Evolutionary conservation across 306 rosid genomes (phyloP).

Genomic region (Spatholobus suberectus): DNA sequence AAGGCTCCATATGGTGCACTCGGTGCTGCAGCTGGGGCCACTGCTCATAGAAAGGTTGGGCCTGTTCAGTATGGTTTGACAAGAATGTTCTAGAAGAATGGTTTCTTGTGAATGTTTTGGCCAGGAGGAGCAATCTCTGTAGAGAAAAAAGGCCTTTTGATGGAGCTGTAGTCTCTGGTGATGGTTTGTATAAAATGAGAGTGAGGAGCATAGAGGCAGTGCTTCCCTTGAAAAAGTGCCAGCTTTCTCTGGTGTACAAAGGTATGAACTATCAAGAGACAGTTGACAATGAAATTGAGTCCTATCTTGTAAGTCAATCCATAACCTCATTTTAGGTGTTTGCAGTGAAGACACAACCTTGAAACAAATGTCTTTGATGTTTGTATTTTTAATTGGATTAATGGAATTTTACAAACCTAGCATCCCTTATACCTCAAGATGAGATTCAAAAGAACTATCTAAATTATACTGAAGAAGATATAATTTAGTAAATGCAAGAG

Average conservation of each 20-base stretch:
- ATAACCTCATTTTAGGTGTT: constrained; percentile 13
- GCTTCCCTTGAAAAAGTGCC: constrained; percentile 40
- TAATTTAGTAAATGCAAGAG: not conserved
- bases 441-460: not conserved
- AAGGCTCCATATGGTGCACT: constrained; percentile 69
- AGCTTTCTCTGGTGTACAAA: constrained; percentile 35
- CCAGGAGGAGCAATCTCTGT: constrained; percentile 28
- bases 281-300: constrained; percentile 38
- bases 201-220: constrained; percentile 26
- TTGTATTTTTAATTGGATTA: not conserved
- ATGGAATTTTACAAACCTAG: not conserved
- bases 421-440: not conserved
- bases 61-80: constrained; percentile 80
- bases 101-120: constrained; percentile 11
- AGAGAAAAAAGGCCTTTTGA: constrained; percentile 30
- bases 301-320: constrained; percentile 27
- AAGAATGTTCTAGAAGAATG: constrained; percentile 64
- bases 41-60: constrained; percentile 72
- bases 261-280: constrained; percentile 23
- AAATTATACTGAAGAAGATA: not conserved
- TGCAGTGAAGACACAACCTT: constrained; percentile 33
- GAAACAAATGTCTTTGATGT: constrained; percentile 6
- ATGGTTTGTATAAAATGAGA: constrained; percentile 44
- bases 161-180: constrained; percentile 20
- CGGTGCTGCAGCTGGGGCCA: constrained; percentile 58